Percentiles rank a stretch among this genome's conserved stretches.
These are phyloP conservation scores for Candida tammaniensis DNA, from an alignment of 805 yeast genomes.

Conservation along the genomic window DNA sequence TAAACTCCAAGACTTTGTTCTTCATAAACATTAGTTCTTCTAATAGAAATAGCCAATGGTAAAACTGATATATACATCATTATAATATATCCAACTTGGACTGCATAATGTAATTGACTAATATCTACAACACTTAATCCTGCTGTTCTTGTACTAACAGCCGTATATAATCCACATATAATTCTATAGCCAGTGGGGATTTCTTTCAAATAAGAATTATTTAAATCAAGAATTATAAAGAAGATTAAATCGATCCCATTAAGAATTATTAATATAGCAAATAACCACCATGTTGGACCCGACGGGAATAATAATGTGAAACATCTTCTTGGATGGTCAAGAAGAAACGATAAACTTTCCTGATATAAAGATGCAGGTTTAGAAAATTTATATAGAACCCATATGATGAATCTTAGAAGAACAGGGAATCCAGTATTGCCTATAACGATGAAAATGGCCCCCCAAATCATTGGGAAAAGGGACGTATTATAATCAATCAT, in stretches of 20 bases:
- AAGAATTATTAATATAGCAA: slow-evolving; percentile 66
- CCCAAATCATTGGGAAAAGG: slow-evolving; percentile 60
- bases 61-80: slow-evolving; percentile 98
- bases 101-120: slow-evolving; percentile 76
- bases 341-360: slow-evolving; percentile 80
- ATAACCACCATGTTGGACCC: slow-evolving; percentile 93
- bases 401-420: slow-evolving; percentile 72
- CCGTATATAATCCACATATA: slow-evolving; percentile 84
- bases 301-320: slow-evolving; percentile 90
- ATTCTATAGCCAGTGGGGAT: slow-evolving; percentile 68
- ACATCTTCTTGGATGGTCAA: slow-evolving; percentile 97
- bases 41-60: slow-evolving; percentile 93
- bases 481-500: slow-evolving; percentile 65
- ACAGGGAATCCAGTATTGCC: slow-evolving; percentile 97
- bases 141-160: slow-evolving; percentile 90
- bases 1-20: slow-evolving; percentile 97
- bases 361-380: slow-evolving; percentile 59
- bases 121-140: slow-evolving; percentile 79
- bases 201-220: slow-evolving; percentile 47
- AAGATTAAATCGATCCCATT: slow-evolving; percentile 78
- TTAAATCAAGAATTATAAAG: slow-evolving; percentile 74
- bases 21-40: slow-evolving; percentile 97
- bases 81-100: slow-evolving; percentile 87
- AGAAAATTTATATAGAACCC: slow-evolving; percentile 70
- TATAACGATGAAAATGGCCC: slow-evolving; percentile 71